Percentiles rank a stretch among this genome's conserved stretches.
phyloP scores from a whole-genome alignment of 2,329 filamentous ascomycete species.

The Exophiala sp. region DNA sequence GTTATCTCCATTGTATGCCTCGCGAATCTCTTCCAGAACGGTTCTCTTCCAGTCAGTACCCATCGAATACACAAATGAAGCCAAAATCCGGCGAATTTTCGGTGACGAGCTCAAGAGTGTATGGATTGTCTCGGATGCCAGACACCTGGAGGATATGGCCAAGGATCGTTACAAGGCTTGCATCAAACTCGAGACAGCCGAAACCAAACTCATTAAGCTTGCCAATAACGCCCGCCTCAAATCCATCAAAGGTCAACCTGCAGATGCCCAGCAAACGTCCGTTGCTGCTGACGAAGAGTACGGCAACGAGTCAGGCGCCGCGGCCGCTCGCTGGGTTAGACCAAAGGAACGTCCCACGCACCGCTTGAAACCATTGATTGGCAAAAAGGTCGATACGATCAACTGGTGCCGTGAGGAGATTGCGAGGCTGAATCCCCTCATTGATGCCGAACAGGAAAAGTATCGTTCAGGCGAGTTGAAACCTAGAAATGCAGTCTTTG shows the following conservation, averaged over 20 bases:
- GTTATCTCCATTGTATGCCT: slow-evolving; percentile 76
- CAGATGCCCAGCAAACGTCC: slow-evolving; percentile 36
- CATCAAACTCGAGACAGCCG: slow-evolving; percentile 77
- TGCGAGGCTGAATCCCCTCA: slow-evolving; percentile 67
- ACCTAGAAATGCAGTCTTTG: slow-evolving; percentile 74
- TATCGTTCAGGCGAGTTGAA: slow-evolving; percentile 64
- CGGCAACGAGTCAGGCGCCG: slow-evolving; percentile 64
- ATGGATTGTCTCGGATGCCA: slow-evolving; percentile 77
- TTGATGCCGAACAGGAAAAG: slow-evolving; percentile 63
- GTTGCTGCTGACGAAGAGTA: slow-evolving; percentile 46
- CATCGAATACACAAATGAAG: slow-evolving; percentile 69
- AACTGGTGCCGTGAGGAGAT: slow-evolving; percentile 81
- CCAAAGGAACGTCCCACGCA: slow-evolving; percentile 74
- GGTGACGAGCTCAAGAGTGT: slow-evolving; percentile 76
- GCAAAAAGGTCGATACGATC: slow-evolving; percentile 92
- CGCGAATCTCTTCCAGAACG: slow-evolving; percentile 82
- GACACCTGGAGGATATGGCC: slow-evolving; percentile 75
- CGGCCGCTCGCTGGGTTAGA: slow-evolving; percentile 72
- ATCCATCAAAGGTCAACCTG: slow-evolving; percentile 57
- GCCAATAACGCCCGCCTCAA: slow-evolving; percentile 72
- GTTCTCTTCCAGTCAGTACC: slow-evolving; percentile 88
- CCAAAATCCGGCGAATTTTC: slow-evolving; percentile 75
- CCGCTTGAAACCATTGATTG: slow-evolving; percentile 66
- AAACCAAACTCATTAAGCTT: slow-evolving; percentile 77
- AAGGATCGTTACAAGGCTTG: slow-evolving; percentile 76